A percentile compares a stretch with the other conserved stretches of the same genome.
Conservation (phyloP, 2,329 filamentous ascomycete genomes). For the Beauveria asiatica region DNA sequence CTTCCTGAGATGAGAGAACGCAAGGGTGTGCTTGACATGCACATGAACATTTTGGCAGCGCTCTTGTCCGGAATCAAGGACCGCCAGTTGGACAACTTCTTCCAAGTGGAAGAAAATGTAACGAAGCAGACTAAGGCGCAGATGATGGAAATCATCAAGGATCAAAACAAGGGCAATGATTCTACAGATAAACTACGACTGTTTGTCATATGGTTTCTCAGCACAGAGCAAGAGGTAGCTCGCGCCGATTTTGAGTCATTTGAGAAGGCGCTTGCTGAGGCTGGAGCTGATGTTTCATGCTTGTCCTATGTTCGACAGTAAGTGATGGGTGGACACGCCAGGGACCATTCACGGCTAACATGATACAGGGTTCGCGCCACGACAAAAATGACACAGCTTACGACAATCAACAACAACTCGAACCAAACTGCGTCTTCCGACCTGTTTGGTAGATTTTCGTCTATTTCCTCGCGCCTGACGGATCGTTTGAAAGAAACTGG, state of each 20-base stretch:
- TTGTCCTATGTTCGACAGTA: slow-evolving; percentile 82
- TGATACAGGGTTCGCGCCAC: slow-evolving; percentile 69
- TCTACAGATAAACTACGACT: slow-evolving; percentile 83
- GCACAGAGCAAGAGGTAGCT: slow-evolving; percentile 80
- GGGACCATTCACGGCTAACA: slow-evolving; percentile 16
- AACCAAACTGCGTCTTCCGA: slow-evolving; percentile 60
- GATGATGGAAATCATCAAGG: slow-evolving; percentile 78
- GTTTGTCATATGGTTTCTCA: slow-evolving; percentile 96
- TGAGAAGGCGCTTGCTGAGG: slow-evolving; percentile 69
- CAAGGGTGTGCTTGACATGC: slow-evolving; percentile 91
- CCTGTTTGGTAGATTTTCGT: slow-evolving; percentile 87
- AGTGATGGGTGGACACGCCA: slow-evolving; percentile 23
- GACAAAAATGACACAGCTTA: slow-evolving; percentile 96
- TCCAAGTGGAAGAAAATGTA: slow-evolving; percentile 87
- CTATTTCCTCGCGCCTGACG: slow-evolving; percentile 82
- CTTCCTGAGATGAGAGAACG: slow-evolving; percentile 87
- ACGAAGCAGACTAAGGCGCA: slow-evolving; percentile 86
- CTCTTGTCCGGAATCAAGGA: slow-evolving; percentile 76
- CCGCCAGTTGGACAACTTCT: slow-evolving; percentile 90
- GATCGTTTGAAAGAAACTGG: slow-evolving; percentile 87
- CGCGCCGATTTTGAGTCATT: slow-evolving; percentile 78
- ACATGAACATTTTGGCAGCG: slow-evolving; percentile 94
- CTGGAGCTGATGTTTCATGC: slow-evolving; percentile 67
- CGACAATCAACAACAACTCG: slow-evolving; percentile 71
- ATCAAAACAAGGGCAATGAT: slow-evolving; percentile 71